These are phyloP conservation scores for Kwoniella dejecticola DNA, from an alignment of 768 basidiomycete species.

Conservation along the genomic window DNA sequence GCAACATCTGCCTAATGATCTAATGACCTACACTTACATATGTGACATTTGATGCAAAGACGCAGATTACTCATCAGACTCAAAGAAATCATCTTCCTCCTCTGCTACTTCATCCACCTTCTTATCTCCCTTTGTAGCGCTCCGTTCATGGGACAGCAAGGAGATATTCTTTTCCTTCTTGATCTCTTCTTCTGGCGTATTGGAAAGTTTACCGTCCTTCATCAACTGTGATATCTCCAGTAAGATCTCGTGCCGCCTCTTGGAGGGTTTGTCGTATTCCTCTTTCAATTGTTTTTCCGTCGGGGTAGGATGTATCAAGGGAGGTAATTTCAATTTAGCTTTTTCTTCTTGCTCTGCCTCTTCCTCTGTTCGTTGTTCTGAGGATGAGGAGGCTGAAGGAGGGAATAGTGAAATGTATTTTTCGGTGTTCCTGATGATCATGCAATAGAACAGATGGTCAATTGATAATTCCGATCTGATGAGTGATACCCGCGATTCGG, in stretches of 20 bases:
- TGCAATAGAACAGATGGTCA: constrained; percentile 17
- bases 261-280: background rate
- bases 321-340: constrained; percentile 22
- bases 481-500: too few relatives aligned
- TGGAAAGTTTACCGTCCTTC: constrained; percentile 28
- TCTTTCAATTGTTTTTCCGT: constrained; percentile 1
- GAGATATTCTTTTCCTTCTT: constrained; percentile 16
- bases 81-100: constrained; percentile 48
- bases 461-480: too few relatives aligned
- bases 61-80: constrained; percentile 6
- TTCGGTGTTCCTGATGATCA: constrained; percentile 66
- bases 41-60: too few relatives aligned
- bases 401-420: constrained; percentile 93
- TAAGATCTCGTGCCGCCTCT: constrained; percentile 36
- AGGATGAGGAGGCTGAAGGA: constrained; percentile 18
- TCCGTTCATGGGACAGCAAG: constrained; percentile 5
- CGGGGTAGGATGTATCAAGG: constrained; percentile 10
- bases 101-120: constrained; percentile 5
- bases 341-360: constrained; percentile 6
- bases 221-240: constrained; percentile 35
- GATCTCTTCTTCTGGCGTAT: constrained; percentile 32
- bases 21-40: too few relatives aligned
- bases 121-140: constrained; percentile 1
- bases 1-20: too few relatives aligned
- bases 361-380: constrained; percentile 13